Conservation (phyloP, 2,329 filamentous ascomycete genomes). For the Sporothrix luriei region DNA sequence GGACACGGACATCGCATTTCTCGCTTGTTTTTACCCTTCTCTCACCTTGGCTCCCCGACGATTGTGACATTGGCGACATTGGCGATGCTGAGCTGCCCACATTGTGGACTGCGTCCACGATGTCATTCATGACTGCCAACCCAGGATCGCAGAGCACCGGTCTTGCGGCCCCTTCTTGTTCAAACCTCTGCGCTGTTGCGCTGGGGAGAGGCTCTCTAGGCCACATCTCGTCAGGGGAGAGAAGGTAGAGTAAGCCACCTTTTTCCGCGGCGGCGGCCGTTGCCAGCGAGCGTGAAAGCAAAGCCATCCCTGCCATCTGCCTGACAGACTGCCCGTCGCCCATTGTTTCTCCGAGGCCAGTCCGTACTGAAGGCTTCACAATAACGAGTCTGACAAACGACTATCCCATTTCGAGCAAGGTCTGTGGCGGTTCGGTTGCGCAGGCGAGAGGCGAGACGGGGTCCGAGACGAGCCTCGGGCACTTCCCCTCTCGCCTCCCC, state of each 20-base stretch:
- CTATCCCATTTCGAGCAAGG: too few species aligned
- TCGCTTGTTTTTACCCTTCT: slow-evolving; percentile 4
- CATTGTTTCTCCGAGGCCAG: too few species aligned
- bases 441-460: too few species aligned
- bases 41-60: background rate
- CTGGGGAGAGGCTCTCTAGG: background rate
- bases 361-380: too few species aligned
- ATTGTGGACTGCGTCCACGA: background rate
- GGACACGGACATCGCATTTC: too few species aligned
- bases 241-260: background rate
- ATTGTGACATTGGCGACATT: background rate
- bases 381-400: too few species aligned
- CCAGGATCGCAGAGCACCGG: background rate
- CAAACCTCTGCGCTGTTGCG: background rate
- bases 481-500: background rate
- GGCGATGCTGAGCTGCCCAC: background rate
- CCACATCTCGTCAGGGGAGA: background rate
- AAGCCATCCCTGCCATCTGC: too few species aligned
- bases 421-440: too few species aligned
- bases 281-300: background rate
- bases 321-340: too few species aligned
- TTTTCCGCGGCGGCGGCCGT: background rate
- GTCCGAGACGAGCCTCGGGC: background rate
- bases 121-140: background rate
- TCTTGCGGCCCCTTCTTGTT: background rate